Percentiles rank a stretch among this genome's conserved stretches.
Conservation (phyloP, 1,139 yeast species). For the Schwanniomyces etchellsii region DNA sequence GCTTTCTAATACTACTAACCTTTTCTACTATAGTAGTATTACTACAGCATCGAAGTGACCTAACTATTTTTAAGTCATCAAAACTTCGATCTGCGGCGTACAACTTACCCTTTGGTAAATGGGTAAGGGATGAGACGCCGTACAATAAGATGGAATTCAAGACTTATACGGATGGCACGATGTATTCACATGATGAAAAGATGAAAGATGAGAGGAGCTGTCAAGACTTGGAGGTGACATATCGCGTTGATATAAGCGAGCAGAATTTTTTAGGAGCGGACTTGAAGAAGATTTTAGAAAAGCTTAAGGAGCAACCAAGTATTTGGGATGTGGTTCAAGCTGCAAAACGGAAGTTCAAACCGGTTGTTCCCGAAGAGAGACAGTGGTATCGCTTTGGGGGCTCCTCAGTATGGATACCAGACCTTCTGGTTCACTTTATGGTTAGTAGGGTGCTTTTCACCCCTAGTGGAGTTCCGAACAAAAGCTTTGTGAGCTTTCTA, state of each 20-base stretch:
- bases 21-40: too few relatives aligned
- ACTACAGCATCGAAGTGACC: too few relatives aligned
- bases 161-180: conserved; percentile 17
- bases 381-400: conserved; percentile 45
- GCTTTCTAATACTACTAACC: too few relatives aligned
- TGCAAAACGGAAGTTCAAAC: conserved; percentile 17
- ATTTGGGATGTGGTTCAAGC: conserved; percentile 7
- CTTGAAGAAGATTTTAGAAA: conserved; percentile 10
- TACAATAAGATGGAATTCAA: conserved; percentile 6
- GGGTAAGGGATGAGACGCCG: conserved; percentile 3
- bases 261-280: conserved; percentile 15
- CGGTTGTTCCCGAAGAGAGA: conserved; percentile 19
- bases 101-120: conserved; percentile 8
- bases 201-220: conserved; percentile 13
- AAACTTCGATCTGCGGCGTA: too few relatives aligned
- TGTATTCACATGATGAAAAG: conserved; percentile 7
- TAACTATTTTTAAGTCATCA: too few relatives aligned
- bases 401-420: conserved; percentile 42
- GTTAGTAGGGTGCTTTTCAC: conserved; percentile 32
- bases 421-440: conserved; percentile 42
- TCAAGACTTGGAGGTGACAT: conserved; percentile 9
- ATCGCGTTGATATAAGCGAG: conserved; percentile 11
- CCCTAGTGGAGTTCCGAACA: conserved; percentile 20
- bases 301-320: conserved; percentile 10
- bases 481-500: conserved; percentile 23